These are phyloP conservation scores for Acidomyces sp. DNA, from an alignment of 495 filamentous ascomycete species.

Conservation along the genomic window DNA sequence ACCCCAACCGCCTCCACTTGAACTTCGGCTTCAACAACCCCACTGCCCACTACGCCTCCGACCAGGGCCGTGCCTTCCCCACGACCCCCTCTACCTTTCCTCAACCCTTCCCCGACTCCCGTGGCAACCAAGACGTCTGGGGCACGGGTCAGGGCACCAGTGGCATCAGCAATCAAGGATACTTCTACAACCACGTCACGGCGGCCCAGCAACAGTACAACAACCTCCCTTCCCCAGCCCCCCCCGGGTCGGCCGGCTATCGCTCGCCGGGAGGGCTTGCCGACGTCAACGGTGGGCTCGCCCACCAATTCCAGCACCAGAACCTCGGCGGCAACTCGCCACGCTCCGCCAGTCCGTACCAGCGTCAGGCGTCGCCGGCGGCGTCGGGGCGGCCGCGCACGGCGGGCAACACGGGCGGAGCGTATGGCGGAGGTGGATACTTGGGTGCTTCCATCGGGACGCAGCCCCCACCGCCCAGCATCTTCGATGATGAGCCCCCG, in stretches of 20 bases:
- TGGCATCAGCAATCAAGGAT: conserved; percentile 42
- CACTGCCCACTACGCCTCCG: conserved; percentile 24
- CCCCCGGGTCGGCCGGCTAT: conserved; percentile 3
- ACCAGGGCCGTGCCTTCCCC: conserved; percentile 61
- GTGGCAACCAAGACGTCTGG: conserved; percentile 37
- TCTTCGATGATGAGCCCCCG: conserved; percentile 31
- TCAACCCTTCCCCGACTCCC: conserved; percentile 57
- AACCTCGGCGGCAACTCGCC: conserved; percentile 58
- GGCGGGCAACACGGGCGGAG: conserved; percentile 51
- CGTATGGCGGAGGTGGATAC: conserved; percentile 50
- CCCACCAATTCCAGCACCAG: conserved; percentile 94
- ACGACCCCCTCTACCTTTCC: conserved; percentile 95
- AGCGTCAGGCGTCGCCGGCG: conserved; percentile 54
- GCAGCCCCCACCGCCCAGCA: conserved; percentile 27
- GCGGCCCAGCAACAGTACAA: conserved; percentile 46
- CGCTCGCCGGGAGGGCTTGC: conserved; percentile 27
- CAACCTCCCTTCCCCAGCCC: conserved; percentile 39
- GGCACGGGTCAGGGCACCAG: conserved; percentile 39
- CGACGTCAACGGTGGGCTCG: conserved; percentile 65
- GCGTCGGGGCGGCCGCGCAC: conserved; percentile 56
- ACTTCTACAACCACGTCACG: conserved; percentile 56
- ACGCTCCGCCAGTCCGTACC: conserved; percentile 51
- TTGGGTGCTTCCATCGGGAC: conserved; percentile 49
- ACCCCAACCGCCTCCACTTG: conserved; percentile 29
- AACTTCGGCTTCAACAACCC: conserved; percentile 32